These are phyloP conservation scores for Madurella mycetomatis DNA, from an alignment of 2,329 filamentous ascomycete genomes.

Conservation along the genomic window DNA sequence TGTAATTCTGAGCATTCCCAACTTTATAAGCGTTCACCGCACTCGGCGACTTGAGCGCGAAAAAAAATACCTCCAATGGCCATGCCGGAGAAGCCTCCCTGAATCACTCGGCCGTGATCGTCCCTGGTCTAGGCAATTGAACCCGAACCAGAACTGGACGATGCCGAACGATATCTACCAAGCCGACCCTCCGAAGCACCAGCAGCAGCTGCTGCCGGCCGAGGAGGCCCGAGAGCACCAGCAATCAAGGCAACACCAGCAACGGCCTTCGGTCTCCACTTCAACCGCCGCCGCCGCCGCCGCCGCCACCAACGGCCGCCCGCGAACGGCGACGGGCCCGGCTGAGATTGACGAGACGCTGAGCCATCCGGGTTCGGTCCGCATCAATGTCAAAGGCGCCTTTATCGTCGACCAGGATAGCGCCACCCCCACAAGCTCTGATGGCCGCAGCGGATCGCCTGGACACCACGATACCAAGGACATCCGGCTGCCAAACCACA, in stretches of 20 bases:
- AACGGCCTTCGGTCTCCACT: conserved; percentile 1
- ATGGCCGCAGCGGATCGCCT: conserved; percentile 44
- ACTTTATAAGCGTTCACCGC: conserved; percentile 19
- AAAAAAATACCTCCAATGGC: conserved; percentile 16
- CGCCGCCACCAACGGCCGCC: conserved; percentile 26
- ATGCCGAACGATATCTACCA: conserved; percentile 26
- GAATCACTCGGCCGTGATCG: conserved; percentile 9
- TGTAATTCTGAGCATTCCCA: conserved; percentile 30
- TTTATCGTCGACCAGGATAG: conserved; percentile 89
- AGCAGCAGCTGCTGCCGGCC: background rate
- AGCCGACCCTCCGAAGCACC: conserved; percentile 19
- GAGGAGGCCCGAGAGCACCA: conserved; percentile 8
- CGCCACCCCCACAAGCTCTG: conserved; percentile 43
- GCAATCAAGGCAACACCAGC: conserved; percentile 3
- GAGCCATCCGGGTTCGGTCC: conserved; percentile 65
- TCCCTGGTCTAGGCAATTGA: conserved; percentile 4
- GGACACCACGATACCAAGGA: conserved; percentile 72
- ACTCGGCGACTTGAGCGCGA: conserved; percentile 10
- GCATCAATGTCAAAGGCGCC: conserved; percentile 94
- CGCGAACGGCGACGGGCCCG: conserved; percentile 39
- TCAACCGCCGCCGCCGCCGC: background rate
- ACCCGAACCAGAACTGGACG: conserved; percentile 5
- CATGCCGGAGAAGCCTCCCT: conserved; percentile 22
- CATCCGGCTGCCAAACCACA: conserved; percentile 95
- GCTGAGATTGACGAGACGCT: conserved; percentile 59